phyloP scores from a whole-genome alignment of 768 basidiomycete genomes.

The Pisolithus albus region DNA sequence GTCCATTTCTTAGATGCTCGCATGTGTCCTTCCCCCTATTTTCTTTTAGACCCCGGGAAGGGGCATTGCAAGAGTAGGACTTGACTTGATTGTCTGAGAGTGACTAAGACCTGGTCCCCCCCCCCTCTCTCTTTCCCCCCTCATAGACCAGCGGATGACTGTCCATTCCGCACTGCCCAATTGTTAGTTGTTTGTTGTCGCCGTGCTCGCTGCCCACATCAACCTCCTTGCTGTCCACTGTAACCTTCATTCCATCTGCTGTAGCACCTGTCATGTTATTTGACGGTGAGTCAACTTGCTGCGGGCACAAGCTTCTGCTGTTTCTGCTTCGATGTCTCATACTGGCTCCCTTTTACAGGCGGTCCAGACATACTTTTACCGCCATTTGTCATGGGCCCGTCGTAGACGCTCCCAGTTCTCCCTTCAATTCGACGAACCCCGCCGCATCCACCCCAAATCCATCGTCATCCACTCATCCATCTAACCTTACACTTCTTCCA shows the following conservation, averaged over 20 bases:
- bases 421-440: constrained; percentile 7
- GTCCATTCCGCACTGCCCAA: background rate
- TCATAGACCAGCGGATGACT: constrained; percentile 1
- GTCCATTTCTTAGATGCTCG: too few species aligned
- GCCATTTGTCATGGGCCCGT: constrained; percentile 5
- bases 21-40: too few species aligned
- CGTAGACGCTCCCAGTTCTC: constrained; percentile 9
- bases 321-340: background rate
- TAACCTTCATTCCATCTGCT: too few species aligned
- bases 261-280: too few species aligned
- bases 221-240: background rate
- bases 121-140: constrained; percentile 5
- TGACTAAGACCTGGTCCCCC: too few species aligned
- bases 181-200: constrained; percentile 9
- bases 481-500: constrained; percentile 1
- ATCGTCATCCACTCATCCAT: constrained; percentile 6
- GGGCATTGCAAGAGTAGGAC: too few species aligned
- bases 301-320: too few species aligned
- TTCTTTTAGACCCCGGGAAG: too few species aligned
- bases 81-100: too few species aligned
- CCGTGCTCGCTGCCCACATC: background rate
- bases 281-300: too few species aligned
- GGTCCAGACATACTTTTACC: constrained; percentile 2
- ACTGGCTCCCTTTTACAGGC: constrained; percentile 7
- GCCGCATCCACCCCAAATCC: constrained; percentile 4